Base-by-base conservation (phyloP, 495 filamentous ascomycete genomes). In the Tuber aestivum region DNA sequence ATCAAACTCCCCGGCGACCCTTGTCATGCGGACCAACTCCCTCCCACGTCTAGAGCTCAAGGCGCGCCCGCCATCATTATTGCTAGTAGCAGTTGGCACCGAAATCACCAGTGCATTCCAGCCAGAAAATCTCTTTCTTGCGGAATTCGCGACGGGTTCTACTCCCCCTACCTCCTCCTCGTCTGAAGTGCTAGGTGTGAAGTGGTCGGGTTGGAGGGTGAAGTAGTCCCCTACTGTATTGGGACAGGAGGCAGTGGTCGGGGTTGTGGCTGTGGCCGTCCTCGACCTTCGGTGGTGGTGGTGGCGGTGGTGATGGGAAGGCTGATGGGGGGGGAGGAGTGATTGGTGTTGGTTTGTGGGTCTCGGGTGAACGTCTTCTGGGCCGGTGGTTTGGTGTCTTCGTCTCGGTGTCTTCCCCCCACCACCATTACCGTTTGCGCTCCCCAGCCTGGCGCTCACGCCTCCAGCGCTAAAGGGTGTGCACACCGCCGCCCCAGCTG, bases 1-100 rank as follows among this genome's bases (percentile, higher is more conserved):
- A 9, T 56, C 77, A 16, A 78, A 72, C 35, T 79, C 72, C 18
- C 78, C 78, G 20, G 44, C 45, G 16, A 48, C 72, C 40, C 44
- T 44, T 3, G 78, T 79, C 78, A 79, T 79, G 44, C 78, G 71
- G 12, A 70, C 38, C 37, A 79, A 50, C 12, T 69, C 69, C 23
- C 72, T 72, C 23, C 78, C 77, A 7, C 78, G 48, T 32, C 72
- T 72, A 32, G 56, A 65, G 27, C 56, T 65, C 56, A 65, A 32
- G 3, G n/a, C 14, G 1, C 56, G 56, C n/a, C 56, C 56, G 12
- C 56, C 27, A 65, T 65, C 56, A 10, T 16, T 32, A 32, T 1
- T 7, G 23, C n/a, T 18, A 32, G 56, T 16, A 32, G 56, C 27
- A 65, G n/a, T 65, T 6, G 56, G n/a, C 7, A 65, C 32, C 12